Base-by-base conservation (phyloP, 768 basidiomycete species). In the Boletellus sp. region DNA sequence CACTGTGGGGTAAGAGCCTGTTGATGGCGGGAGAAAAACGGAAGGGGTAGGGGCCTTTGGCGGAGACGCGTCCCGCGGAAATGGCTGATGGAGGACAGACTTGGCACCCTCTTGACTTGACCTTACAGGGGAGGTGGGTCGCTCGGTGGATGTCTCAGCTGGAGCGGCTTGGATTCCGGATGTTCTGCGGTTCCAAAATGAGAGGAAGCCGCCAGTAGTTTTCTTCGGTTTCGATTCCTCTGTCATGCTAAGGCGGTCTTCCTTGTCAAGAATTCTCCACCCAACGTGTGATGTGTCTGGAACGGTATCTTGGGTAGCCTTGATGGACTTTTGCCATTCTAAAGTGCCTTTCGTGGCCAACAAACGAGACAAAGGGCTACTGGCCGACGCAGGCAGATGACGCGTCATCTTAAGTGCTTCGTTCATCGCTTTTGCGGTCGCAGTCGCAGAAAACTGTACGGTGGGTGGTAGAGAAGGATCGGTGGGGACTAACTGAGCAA, bases 241-340 rank as follows among this genome's bases (percentile, higher is more conserved):
- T 3, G 54, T 12, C 9, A 64, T 50, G n/a, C 47, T 31, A 9
- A 51, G 54, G 44, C 49, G 66, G 46, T 36, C 75, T 64, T 78
- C 74, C 52, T 80, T 80, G 47, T 85, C 81, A 12, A 87, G 67
- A 28, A 87, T 78, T 52, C 83, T 74, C 89, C 88, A 88, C 5
- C 87, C 89, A 15, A 75, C 66, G n/a, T 83, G 87, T 7, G 81
- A 54, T 34, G 75, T 65, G 19, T 87, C 84, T 22, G 72, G 70
- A 23, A 70, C 54, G 32, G 72, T 50, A 11, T 78, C 79, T 26
- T 76, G 74, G 41, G 70, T 72, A 3, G 78, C 70, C 64, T 80
- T 87, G 0, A 89, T 70, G 16, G 83, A 77, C 6, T 74, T 74
- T 62, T 90, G 85, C 90, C 90, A 91, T 19, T 86, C 80, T 17